phyloP scores from a whole-genome alignment of 768 basidiomycete genomes.

The Leucocoprinus leucothites region DNA sequence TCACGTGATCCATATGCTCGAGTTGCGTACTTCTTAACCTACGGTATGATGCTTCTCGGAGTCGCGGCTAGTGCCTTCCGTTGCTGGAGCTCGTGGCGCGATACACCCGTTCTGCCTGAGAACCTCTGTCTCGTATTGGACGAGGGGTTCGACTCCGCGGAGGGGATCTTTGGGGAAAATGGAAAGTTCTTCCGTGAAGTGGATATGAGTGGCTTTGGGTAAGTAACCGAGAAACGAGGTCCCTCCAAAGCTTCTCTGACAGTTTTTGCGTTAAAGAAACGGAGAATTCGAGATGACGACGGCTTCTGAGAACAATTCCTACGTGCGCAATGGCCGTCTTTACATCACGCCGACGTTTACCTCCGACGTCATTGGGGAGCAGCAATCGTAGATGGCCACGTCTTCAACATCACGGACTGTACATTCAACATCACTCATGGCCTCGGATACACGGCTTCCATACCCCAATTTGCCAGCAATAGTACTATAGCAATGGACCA shows the following conservation, averaged over 20 bases:
- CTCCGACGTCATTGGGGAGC: constrained; percentile 63
- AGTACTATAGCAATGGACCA: constrained; percentile 35
- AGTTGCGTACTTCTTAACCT: constrained; percentile 63
- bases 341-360: constrained; percentile 90
- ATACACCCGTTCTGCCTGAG: constrained; percentile 41
- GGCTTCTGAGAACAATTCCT: constrained; percentile 65
- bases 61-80: constrained; percentile 48
- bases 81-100: constrained; percentile 55
- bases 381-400: constrained; percentile 64
- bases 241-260: constrained; percentile 11
- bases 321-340: constrained; percentile 69
- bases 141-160: constrained; percentile 67
- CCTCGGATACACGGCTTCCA: constrained; percentile 36
- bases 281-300: constrained; percentile 90
- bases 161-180: constrained; percentile 56
- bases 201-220: constrained; percentile 87
- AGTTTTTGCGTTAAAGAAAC: constrained; percentile 41
- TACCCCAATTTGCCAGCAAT: constrained; percentile 21
- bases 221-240: constrained; percentile 21
- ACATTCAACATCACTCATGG: constrained; percentile 63
- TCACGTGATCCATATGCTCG: constrained; percentile 53
- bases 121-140: constrained; percentile 69
- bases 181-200: constrained; percentile 76
- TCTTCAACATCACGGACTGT: constrained; percentile 85
- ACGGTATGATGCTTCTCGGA: constrained; percentile 55